Evolutionary conservation across 805 yeast species (phyloP).

Genomic region (Lachancea sp.): DNA sequence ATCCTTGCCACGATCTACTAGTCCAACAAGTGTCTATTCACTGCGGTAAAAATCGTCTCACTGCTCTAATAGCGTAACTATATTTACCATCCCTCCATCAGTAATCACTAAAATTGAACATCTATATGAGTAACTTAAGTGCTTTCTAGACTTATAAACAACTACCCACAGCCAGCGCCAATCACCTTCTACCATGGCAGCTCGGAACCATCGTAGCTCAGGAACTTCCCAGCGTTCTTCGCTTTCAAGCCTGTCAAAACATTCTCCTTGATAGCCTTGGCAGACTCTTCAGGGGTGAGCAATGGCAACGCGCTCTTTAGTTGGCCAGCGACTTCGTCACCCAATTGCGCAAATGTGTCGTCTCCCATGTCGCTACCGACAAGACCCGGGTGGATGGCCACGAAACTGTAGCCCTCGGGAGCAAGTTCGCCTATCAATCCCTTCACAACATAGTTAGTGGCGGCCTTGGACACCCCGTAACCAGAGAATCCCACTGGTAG

Average conservation of each 20-base stretch:
- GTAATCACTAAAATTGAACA: too few relatives aligned
- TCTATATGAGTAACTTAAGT: too few relatives aligned
- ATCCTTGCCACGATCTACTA: too few relatives aligned
- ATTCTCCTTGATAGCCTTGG: constrained; percentile 8
- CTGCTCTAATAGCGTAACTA: too few relatives aligned
- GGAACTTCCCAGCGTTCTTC: constrained; percentile 28
- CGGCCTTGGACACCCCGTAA: too few relatives aligned
- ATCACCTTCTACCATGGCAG: background rate
- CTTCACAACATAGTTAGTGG: constrained; percentile 21
- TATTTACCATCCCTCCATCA: too few relatives aligned
- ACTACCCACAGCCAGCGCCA: background rate
- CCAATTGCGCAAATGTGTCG: background rate
- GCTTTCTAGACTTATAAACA: background rate
- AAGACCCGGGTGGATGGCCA: constrained; percentile 36
- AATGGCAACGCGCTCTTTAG: background rate
- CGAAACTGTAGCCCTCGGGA: constrained; percentile 24
- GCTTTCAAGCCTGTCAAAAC: constrained; percentile 17
- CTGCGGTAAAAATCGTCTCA: too few relatives aligned
- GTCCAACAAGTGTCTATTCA: too few relatives aligned
- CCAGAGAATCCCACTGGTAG: too few relatives aligned
- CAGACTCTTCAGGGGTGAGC: constrained; percentile 28
- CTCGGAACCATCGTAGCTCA: constrained; percentile 21
- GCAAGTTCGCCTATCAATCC: constrained; percentile 26
- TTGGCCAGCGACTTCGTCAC: constrained; percentile 4
- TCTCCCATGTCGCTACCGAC: constrained; percentile 34